Base-by-base conservation (phyloP, 2,329 filamentous ascomycete genomes). In the Fusarium sp. region DNA sequence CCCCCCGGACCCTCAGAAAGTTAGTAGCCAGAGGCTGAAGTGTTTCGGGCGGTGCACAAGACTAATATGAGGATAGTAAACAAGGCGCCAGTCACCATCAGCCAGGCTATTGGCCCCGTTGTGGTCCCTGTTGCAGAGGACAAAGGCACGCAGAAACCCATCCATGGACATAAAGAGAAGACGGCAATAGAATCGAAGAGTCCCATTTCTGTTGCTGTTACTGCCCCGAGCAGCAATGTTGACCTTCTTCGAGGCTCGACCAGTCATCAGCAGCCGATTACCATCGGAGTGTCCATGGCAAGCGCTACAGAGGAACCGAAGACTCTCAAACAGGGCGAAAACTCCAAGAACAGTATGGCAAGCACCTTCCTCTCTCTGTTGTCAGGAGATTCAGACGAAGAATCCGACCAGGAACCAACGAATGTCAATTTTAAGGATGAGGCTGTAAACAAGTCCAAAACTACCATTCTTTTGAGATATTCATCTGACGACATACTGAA, bases 281-380 rank as follows among this genome's bases (percentile, higher is more conserved):
- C 25, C 14, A 18, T 15, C n/a, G 20, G 47, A 20, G 14, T n/a
- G 10, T 20, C 38, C 16, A 51, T 45, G n/a, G 22, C 3, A 29
- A 9, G 11, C 32, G 10, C 27, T 14, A 29, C 22, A 10, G 27
- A 24, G 14, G 43, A 55, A 25, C 2, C 24, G n/a, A 32, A 20
- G 22, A 40, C 38, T 2, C 8, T 15, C 6, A 54, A 25, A 20
- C n/a, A 29, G 22, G n/a, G 14, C 3, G 27, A 30, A 4, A 45
- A 32, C 29, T 15, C 40, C 6, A 66, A 38, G 47, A 52, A n/a
- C 5, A 60, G 34, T 11, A 66, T 77, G 12, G 54, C 74, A 10
- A 65, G 63, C 7, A 70, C 63, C 1, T 74, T 77, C 43, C 71
- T 72, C 24, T 58, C 69, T 15, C 49, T 75, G 12, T 57, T 71